phyloP scores from a whole-genome alignment of 78 protist genomes.

The Dictyostelium intermedium region DNA sequence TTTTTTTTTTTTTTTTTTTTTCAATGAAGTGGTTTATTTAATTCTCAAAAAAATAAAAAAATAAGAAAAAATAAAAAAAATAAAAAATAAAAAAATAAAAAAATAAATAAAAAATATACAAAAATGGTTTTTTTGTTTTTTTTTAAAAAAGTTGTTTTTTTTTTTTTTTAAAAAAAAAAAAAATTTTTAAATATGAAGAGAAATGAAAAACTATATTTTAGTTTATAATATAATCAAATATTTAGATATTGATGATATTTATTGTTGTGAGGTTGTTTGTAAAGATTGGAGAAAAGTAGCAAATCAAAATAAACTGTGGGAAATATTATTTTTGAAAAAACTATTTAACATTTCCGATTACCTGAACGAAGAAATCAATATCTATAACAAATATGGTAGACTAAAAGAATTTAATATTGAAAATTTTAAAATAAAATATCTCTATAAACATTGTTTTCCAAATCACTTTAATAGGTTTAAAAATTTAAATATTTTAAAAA shows the following conservation, averaged over 20 bases:
- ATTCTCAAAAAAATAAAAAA: too few relatives aligned
- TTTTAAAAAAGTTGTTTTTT: too few relatives aligned
- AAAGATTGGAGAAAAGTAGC: background rate
- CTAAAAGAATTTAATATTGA: background rate
- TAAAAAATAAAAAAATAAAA: too few relatives aligned
- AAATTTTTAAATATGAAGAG: background rate
- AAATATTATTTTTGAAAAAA: background rate
- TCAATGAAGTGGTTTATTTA: background rate
- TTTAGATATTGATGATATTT: background rate
- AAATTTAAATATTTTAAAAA: background rate
- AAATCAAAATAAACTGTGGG: background rate
- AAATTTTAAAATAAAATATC: background rate
- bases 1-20: too few relatives aligned
- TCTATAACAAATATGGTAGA: background rate
- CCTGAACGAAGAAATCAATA: background rate
- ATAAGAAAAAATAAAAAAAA: too few relatives aligned
- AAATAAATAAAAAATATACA: too few relatives aligned
- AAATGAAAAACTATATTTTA: too few relatives aligned
- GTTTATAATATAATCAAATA: background rate
- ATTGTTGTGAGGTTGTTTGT: background rate
- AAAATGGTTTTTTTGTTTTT: too few relatives aligned
- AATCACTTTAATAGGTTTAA: background rate
- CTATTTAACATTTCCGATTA: background rate
- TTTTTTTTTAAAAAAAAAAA: too few relatives aligned
- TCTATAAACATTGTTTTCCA: background rate